Evolutionary conservation across 2,329 filamentous ascomycete species (phyloP), one percentile per base, ranked within the genome.

Genomic region (Malbranchea zuffiana): DNA sequence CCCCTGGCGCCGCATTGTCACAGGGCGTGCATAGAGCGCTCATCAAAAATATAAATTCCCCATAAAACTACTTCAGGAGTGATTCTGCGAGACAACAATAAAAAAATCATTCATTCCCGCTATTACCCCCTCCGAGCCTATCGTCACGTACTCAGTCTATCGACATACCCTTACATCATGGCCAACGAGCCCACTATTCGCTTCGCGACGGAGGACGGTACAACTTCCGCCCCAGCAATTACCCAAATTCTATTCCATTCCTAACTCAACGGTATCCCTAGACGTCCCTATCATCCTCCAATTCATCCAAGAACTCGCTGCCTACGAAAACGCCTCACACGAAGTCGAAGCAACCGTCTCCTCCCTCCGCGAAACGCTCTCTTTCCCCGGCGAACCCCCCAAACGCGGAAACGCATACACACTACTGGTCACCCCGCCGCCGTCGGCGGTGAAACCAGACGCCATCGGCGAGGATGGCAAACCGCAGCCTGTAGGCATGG

Each of bases 261-360:
- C 27, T 23, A 16, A 42, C 6, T 11, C 23, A n/a, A n/a, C n/a
- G n/a, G n/a, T n/a, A n/a, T n/a, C n/a, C n/a, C 16, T 46, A 93
- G 88, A 96, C 53, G 75, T 92, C 40, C 74, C 78, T 16, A 67
- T 69, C n/a, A 94, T 96, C 57, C 74, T 94, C 17, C 62, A 69
- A 47, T 69, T 95, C 53, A 86, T 96, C 61, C 72, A 76, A 37
- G 88, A 86, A 54, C 77, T 96, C 6, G 88, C 88, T 48, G 74
- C 78, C 49, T 94, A 95, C 66, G 86, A 95, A 59, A 77, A 88
- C 18, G 81, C 82, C 51, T 66, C 78, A 2, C 66, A 78, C 49
- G 65, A 68, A 47, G 85, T 93, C 46, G 71, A 84, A 55, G 86
- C 88, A 0, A 96, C 86, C 17, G 72, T 82, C 45, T 72, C 77